phyloP scores from a whole-genome alignment of 495 filamentous ascomycete genomes.

The Acidiella bohemica region DNA sequence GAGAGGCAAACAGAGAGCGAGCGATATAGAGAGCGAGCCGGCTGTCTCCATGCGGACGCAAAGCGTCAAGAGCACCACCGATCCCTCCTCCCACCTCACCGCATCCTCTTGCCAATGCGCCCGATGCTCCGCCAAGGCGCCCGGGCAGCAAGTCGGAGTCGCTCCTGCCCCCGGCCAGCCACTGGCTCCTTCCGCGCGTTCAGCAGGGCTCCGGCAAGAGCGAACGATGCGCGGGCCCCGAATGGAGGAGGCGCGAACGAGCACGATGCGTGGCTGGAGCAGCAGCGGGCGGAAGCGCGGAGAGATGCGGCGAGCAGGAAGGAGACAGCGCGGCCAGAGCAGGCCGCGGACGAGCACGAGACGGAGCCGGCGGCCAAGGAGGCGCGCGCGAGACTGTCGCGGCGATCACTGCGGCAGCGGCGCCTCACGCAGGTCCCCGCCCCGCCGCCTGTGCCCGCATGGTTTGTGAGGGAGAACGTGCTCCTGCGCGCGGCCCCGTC shows the following conservation, averaged over 20 bases:
- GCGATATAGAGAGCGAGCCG: no score
- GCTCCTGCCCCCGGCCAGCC: slow-evolving; percentile 2
- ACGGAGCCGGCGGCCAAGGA: slow-evolving; percentile 20
- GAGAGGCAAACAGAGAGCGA: neutral
- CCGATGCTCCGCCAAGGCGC: slow-evolving; percentile 13
- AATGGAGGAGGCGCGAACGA: neutral
- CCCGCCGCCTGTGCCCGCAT: slow-evolving; percentile 27
- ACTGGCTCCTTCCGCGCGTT: neutral
- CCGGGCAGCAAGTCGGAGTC: slow-evolving; percentile 9
- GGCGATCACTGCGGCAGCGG: slow-evolving; percentile 3
- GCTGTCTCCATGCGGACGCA: no score
- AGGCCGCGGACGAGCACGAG: neutral
- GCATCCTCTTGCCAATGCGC: slow-evolving; percentile 10
- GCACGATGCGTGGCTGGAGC: neutral
- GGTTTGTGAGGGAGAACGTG: slow-evolving; percentile 32
- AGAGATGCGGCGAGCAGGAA: neutral
- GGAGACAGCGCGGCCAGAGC: neutral
- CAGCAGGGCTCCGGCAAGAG: neutral
- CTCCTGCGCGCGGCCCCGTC: slow-evolving; percentile 7
- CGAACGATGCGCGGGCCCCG: slow-evolving; percentile 3
- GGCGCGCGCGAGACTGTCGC: slow-evolving; percentile 12
- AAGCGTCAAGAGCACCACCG: no score
- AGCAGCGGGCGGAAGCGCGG: slow-evolving; percentile 5
- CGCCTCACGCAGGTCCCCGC: slow-evolving; percentile 4
- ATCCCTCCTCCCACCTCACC: no score